phyloP scores from a whole-genome alignment of 179 eudicot species.

The Actinidia arguta region DNA sequence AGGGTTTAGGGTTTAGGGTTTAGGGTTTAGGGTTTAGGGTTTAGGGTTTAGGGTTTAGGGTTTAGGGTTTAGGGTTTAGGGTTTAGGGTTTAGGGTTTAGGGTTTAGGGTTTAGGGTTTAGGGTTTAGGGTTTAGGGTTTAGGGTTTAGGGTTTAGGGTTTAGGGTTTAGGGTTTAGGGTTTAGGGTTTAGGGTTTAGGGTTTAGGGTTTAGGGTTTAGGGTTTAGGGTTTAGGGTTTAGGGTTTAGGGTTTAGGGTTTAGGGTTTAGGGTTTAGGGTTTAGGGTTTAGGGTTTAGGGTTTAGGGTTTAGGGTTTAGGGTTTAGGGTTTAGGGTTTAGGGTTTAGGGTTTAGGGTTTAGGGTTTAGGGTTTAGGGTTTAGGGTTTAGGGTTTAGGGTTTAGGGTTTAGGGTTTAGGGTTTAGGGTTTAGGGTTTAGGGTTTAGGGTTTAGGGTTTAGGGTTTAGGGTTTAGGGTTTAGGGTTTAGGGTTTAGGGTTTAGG shows the following conservation, averaged over 20 bases:
- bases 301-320: slow-evolving; percentile 31
- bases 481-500: slow-evolving; percentile 21
- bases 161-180: slow-evolving; percentile 16
- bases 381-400: slow-evolving; percentile 27
- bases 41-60: slow-evolving; percentile 2
- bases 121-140: slow-evolving; percentile 23
- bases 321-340: slow-evolving; percentile 33
- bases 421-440: slow-evolving; percentile 33
- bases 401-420: slow-evolving; percentile 37
- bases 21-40: slow-evolving; percentile 19
- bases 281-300: slow-evolving; percentile 30
- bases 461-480: slow-evolving; percentile 36
- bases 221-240: slow-evolving; percentile 34
- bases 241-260: slow-evolving; percentile 21
- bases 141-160: slow-evolving; percentile 24
- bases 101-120: slow-evolving; percentile 16
- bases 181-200: slow-evolving; percentile 24
- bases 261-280: neutral
- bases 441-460: slow-evolving; percentile 37
- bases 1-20: slow-evolving; percentile 22
- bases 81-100: slow-evolving; percentile 11
- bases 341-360: slow-evolving; percentile 40
- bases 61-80: neutral
- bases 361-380: slow-evolving; percentile 23
- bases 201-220: slow-evolving; percentile 37